These are phyloP conservation scores for Lyophyllum shimeji DNA, from an alignment of 768 basidiomycete species.

Conservation along the genomic window DNA sequence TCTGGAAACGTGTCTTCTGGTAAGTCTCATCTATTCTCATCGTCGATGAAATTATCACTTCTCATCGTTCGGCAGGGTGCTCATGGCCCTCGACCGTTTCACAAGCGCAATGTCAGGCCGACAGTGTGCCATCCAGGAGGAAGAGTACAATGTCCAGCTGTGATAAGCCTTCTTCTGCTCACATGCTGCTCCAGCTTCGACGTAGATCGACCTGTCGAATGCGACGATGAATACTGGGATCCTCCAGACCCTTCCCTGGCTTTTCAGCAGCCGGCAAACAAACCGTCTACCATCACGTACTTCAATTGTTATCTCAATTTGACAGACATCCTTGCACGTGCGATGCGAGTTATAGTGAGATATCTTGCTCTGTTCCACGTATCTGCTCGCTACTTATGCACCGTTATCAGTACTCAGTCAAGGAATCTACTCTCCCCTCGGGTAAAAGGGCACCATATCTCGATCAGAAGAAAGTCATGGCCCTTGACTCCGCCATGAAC, in stretches of 20 bases:
- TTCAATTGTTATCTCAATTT: conserved; percentile 59
- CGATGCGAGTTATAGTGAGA: conserved; percentile 57
- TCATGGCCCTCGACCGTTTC: conserved; percentile 47
- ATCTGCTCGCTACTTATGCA: not conserved
- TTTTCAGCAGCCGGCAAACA: conserved; percentile 64
- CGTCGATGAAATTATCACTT: not conserved
- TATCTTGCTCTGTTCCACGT: not conserved
- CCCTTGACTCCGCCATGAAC: conserved; percentile 75
- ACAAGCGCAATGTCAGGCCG: conserved; percentile 57
- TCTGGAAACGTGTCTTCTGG: conserved; percentile 75
- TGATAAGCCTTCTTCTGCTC: not conserved
- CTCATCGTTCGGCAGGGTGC: conserved; percentile 35
- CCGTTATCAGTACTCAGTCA: conserved; percentile 63
- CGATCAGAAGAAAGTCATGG: conserved; percentile 65
- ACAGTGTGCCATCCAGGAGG: conserved; percentile 73
- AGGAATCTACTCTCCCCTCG: conserved; percentile 51
- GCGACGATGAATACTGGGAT: conserved; percentile 76
- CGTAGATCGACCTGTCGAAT: conserved; percentile 60
- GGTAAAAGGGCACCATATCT: conserved; percentile 48
- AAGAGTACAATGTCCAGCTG: conserved; percentile 51
- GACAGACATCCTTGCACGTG: conserved; percentile 58
- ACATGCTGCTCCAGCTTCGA: conserved; percentile 53
- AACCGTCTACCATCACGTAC: conserved; percentile 53
- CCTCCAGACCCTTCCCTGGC: conserved; percentile 42
- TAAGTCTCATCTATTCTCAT: conserved; percentile 16